A percentile compares a stretch with the other conserved stretches of the same genome.
Evolutionary conservation across 2,329 filamentous ascomycete species (phyloP).

Genomic region (Aspergillus ochraceus): DNA sequence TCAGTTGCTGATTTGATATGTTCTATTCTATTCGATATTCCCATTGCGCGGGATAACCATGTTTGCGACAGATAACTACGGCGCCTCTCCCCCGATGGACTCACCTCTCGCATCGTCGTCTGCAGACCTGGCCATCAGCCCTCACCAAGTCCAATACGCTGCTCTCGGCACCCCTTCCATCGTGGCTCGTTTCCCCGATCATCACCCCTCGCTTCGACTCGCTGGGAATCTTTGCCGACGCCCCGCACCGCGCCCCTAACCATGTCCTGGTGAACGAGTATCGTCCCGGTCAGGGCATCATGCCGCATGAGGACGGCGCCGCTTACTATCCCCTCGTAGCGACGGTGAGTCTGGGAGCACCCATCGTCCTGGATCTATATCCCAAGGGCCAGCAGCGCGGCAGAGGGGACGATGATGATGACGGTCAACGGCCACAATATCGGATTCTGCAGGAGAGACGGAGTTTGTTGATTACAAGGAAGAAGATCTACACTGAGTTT

Average conservation of each 20-base stretch:
- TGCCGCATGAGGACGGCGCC: conserved; percentile 90
- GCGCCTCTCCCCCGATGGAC: conserved; percentile 81
- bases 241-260: conserved; percentile 77
- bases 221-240: conserved; percentile 56
- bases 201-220: conserved; percentile 54
- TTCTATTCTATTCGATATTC: not conserved
- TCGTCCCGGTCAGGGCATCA: conserved; percentile 83
- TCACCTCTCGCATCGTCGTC: conserved; percentile 78
- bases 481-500: conserved; percentile 54
- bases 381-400: conserved; percentile 48
- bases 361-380: conserved; percentile 76
- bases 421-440: conserved; percentile 37
- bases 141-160: conserved; percentile 74
- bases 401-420: not conserved
- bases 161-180: conserved; percentile 68
- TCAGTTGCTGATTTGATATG: not conserved
- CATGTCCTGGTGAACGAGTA: conserved; percentile 97
- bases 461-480: conserved; percentile 63
- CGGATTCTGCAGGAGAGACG: conserved; percentile 80
- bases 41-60: not conserved
- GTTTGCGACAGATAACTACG: conserved; percentile 41
- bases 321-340: conserved; percentile 88
- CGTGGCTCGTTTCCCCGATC: conserved; percentile 72
- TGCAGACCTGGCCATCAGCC: conserved; percentile 87
- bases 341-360: conserved; percentile 80